Percentiles rank a stretch among this genome's conserved stretches.
Conservation (phyloP, 768 basidiomycete species). For the Phlegmacium glaucopus region DNA sequence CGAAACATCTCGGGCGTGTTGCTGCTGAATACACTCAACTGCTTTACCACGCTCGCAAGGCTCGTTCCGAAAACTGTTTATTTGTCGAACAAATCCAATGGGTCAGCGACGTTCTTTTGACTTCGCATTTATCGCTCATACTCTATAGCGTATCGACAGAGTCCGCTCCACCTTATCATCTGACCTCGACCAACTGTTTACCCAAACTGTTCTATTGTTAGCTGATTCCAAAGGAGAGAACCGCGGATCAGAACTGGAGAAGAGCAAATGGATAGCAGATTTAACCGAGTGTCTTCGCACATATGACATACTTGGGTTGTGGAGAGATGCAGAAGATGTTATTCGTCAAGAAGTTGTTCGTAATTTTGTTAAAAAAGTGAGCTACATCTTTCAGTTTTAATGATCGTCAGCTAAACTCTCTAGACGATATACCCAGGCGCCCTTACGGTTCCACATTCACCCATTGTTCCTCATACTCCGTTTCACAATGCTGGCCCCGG, state of each 20-base stretch:
- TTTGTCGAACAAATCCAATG: constrained; percentile 85
- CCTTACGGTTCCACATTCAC: constrained; percentile 65
- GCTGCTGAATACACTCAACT: constrained; percentile 92
- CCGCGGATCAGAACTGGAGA: constrained; percentile 60
- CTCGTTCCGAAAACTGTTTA: constrained; percentile 67
- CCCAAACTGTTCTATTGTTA: constrained; percentile 51
- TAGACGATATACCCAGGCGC: constrained; percentile 77
- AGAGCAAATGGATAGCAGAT: constrained; percentile 58
- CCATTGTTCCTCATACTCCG: constrained; percentile 75
- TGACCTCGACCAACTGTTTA: constrained; percentile 83
- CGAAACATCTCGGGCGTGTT: constrained; percentile 80
- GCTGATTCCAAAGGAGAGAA: constrained; percentile 44
- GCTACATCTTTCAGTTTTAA: not conserved
- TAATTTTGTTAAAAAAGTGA: constrained; percentile 74
- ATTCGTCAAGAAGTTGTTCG: constrained; percentile 68
- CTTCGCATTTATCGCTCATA: constrained; percentile 5
- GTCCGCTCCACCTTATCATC: constrained; percentile 83
- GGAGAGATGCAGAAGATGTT: constrained; percentile 88
- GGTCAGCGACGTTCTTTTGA: constrained; percentile 46
- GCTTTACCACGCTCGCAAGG: constrained; percentile 85
- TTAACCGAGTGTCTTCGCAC: constrained; percentile 75
- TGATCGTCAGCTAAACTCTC: constrained; percentile 5
- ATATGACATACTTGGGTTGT: constrained; percentile 77
- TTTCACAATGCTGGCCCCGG: constrained; percentile 37
- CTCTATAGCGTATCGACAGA: constrained; percentile 65